Evolutionary conservation across 2,329 filamentous ascomycete genomes (phyloP).

Genomic region (Fusarium mangiferae): DNA sequence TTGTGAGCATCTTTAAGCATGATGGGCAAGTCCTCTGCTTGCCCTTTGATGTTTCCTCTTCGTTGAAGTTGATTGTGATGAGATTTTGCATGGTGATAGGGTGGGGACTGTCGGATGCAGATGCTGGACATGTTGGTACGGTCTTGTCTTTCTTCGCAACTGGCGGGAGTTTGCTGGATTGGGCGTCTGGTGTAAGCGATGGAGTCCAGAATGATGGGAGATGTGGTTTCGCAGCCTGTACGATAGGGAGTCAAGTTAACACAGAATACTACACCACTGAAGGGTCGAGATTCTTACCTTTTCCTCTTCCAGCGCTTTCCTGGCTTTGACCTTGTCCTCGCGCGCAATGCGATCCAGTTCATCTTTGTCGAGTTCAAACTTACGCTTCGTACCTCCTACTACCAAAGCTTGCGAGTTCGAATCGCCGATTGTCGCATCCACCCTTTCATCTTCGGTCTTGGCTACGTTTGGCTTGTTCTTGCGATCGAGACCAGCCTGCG

Average conservation of each 20-base stretch:
- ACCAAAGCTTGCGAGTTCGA: conserved; percentile 17
- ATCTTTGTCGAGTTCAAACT: conserved; percentile 78
- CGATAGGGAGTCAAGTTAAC: conserved; percentile 26
- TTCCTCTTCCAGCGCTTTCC: conserved; percentile 77
- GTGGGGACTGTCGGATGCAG: conserved; percentile 73
- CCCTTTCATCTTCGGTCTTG: conserved; percentile 45
- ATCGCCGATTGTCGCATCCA: neutral
- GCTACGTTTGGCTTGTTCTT: conserved; percentile 52
- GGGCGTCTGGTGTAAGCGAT: conserved; percentile 74
- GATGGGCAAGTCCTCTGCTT: conserved; percentile 75
- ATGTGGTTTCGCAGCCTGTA: conserved; percentile 69
- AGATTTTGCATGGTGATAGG: conserved; percentile 81
- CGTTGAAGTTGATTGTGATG: conserved; percentile 79
- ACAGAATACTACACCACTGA: neutral
- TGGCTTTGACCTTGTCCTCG: conserved; percentile 76
- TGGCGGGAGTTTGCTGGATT: conserved; percentile 61
- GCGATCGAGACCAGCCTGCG: conserved; percentile 75
- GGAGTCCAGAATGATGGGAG: conserved; percentile 95
- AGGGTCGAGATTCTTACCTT: conserved; percentile 59
- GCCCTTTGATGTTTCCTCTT: conserved; percentile 67
- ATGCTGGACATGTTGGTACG: conserved; percentile 80
- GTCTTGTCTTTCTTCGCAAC: conserved; percentile 72
- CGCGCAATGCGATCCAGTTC: conserved; percentile 76
- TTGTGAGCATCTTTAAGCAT: conserved; percentile 84
- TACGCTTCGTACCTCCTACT: conserved; percentile 67